Percentiles rank a stretch among this genome's conserved stretches.
phyloP scores from a whole-genome alignment of 176 grass and related monocot genomes.

The Carex parvula region DNA sequence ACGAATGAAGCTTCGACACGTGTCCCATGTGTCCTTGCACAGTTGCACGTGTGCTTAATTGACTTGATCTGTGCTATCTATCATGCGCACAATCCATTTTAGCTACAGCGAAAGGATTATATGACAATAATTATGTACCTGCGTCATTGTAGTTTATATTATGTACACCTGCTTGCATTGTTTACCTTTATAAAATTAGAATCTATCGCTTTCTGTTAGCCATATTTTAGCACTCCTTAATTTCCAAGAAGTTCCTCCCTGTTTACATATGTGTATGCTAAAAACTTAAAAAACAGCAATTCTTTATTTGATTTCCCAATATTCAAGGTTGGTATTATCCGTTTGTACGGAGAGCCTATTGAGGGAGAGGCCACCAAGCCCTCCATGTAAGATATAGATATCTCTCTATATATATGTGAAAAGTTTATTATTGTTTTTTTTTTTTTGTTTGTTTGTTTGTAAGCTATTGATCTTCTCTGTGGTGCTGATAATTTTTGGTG shows the following conservation, averaged over 20 bases:
- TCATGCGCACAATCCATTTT: neutral
- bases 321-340: neutral
- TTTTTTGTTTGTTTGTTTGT: no score
- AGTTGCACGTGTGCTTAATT: conserved; percentile 15
- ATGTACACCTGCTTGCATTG: neutral
- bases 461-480: neutral
- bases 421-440: neutral
- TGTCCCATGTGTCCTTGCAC: neutral
- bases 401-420: neutral
- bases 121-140: no score
- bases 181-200: neutral
- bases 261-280: neutral
- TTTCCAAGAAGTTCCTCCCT: neutral
- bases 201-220: neutral
- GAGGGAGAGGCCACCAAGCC: neutral
- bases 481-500: no score
- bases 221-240: neutral
- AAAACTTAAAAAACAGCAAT: neutral
- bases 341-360: neutral
- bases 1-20: neutral
- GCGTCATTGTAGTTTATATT: neutral
- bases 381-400: no score
- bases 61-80: neutral
- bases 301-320: neutral
- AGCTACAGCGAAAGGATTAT: neutral